Percentiles rank a stretch among this genome's conserved stretches.
Evolutionary conservation across 2,329 filamentous ascomycete genomes (phyloP).

Genomic region (Fusarium paranaense): DNA sequence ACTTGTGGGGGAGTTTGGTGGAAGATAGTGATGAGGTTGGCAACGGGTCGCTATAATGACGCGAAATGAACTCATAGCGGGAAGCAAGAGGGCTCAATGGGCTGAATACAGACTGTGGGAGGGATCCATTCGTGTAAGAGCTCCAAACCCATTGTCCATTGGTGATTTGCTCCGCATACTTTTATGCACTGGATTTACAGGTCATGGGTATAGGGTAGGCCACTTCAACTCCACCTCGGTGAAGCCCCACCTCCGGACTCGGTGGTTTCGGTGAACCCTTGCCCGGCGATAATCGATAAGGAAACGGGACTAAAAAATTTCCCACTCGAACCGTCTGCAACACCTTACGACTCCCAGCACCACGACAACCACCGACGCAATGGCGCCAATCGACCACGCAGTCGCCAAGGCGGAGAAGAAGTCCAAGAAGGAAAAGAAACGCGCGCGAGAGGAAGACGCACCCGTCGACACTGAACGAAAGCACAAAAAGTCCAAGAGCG

Average conservation of each 20-base stretch:
- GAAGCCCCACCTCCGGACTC: conserved; percentile 17
- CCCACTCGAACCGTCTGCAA: conserved; percentile 21
- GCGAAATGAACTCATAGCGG: too few species aligned
- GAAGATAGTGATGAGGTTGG: not conserved
- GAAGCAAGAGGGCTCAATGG: not conserved
- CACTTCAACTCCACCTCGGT: not conserved
- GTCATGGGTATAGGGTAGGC: not conserved
- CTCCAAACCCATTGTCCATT: not conserved
- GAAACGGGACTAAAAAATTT: conserved; percentile 36
- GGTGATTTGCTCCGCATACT: not conserved
- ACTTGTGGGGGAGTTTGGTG: not conserved
- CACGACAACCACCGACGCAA: conserved; percentile 36
- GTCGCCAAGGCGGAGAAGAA: conserved; percentile 54
- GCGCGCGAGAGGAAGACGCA: conserved; percentile 57
- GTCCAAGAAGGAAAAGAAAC: conserved; percentile 59
- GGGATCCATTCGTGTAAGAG: too few species aligned
- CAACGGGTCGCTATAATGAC: not conserved
- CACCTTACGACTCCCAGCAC: conserved; percentile 17
- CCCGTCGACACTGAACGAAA: conserved; percentile 56
- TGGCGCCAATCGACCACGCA: conserved; percentile 50
- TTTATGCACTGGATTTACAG: not conserved
- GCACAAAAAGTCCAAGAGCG: conserved; percentile 64
- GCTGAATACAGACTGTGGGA: rapidly evolving
- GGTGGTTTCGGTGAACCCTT: conserved; percentile 35
- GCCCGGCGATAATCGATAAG: conserved; percentile 35